Conservation (phyloP, 495 filamentous ascomycete genomes). For the Trichoderma reesei region DNA sequence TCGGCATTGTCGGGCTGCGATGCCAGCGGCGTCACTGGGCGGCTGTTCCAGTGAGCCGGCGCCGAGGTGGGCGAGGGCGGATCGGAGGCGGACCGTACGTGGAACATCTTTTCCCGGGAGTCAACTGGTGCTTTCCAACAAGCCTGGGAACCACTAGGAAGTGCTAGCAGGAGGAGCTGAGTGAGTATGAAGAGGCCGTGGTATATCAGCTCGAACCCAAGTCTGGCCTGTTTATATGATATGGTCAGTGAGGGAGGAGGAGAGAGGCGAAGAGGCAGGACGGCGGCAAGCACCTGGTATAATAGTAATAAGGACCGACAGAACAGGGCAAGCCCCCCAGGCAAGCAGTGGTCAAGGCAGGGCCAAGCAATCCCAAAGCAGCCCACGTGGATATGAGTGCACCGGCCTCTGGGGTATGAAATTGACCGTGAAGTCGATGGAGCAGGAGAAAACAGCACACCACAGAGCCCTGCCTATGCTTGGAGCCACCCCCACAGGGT, state of each 20-base stretch:
- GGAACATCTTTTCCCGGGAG: not conserved
- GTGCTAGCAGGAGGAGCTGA: not conserved
- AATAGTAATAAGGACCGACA: not conserved
- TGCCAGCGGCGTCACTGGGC: not conserved
- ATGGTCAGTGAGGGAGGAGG: not conserved
- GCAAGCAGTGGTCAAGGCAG: not conserved
- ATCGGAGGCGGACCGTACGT: not conserved
- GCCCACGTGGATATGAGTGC: not conserved
- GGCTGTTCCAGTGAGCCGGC: not conserved
- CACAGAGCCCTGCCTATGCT: slow-evolving; percentile 1
- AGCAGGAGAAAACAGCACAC: slow-evolving; percentile 3
- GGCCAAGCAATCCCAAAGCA: not conserved
- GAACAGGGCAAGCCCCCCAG: not conserved
- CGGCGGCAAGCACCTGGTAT: slow-evolving; percentile 1
- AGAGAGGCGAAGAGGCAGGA: not conserved
- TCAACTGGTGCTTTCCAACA: not conserved
- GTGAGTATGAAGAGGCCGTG: not conserved
- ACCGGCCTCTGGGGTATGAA: slow-evolving; percentile 5
- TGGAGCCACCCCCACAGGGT: slow-evolving; percentile 1
- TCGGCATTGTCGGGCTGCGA: not conserved
- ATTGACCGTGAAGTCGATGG: slow-evolving; percentile 6
- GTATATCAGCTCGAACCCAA: not conserved
- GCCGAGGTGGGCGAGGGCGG: not conserved
- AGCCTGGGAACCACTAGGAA: no score
- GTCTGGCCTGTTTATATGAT: not conserved